Conservation (phyloP, 768 basidiomycete species). For the Psilocybe sp. region DNA sequence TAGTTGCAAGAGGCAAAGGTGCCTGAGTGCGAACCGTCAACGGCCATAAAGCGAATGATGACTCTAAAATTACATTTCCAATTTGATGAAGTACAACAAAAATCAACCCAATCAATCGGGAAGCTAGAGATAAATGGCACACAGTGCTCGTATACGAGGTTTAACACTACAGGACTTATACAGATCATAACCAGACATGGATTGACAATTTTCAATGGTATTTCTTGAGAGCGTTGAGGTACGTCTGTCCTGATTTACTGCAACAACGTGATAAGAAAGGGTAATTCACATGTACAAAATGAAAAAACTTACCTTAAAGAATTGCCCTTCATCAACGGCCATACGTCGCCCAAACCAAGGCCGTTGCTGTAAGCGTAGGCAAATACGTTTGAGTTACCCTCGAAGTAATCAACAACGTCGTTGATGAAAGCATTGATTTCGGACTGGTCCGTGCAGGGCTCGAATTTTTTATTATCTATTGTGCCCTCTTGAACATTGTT, state of each 20-base stretch:
- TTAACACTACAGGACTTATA: too few species aligned
- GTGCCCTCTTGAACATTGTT: background rate
- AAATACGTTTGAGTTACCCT: slow-evolving; percentile 31
- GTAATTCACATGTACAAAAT: background rate
- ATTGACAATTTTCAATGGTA: slow-evolving; percentile 26
- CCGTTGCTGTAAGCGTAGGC: slow-evolving; percentile 51
- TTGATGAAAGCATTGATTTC: slow-evolving; percentile 42
- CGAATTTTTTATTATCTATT: slow-evolving; percentile 35
- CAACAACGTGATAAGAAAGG: background rate
- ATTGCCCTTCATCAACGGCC: slow-evolving; percentile 39
- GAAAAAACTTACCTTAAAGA: slow-evolving; percentile 29
- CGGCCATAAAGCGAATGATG: too few species aligned
- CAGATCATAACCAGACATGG: too few species aligned
- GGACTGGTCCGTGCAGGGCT: slow-evolving; percentile 40
- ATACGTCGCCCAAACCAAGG: slow-evolving; percentile 40
- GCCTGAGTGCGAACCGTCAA: too few species aligned
- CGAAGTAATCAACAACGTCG: slow-evolving; percentile 35
- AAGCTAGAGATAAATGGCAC: too few species aligned
- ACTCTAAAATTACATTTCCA: too few species aligned
- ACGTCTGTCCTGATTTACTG: slow-evolving; percentile 37
- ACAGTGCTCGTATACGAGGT: too few species aligned
- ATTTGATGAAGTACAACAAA: too few species aligned
- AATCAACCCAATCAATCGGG: too few species aligned
- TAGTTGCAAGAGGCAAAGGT: too few species aligned
- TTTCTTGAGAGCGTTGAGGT: slow-evolving; percentile 37